phyloP scores from a whole-genome alignment of 768 basidiomycete species.

The Suillus bovinus region DNA sequence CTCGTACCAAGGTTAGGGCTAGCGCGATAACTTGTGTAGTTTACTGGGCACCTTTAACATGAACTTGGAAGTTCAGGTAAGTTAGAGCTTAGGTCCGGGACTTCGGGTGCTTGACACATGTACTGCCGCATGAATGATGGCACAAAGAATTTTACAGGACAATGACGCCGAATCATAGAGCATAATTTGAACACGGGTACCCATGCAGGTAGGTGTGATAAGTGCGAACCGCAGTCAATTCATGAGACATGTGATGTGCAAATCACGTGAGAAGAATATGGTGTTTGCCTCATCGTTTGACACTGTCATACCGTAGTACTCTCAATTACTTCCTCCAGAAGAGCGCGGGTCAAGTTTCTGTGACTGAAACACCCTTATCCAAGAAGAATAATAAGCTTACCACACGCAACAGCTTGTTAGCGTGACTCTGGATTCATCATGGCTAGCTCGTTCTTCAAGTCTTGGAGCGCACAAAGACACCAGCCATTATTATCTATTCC shows the following conservation, averaged over 20 bases:
- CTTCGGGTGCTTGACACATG: no score
- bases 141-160: no score
- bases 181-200: no score
- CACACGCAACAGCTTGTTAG: neutral
- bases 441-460: conserved; percentile 2
- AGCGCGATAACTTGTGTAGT: no score
- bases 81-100: no score
- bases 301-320: neutral
- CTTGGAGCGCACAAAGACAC: conserved; percentile 5
- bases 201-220: no score
- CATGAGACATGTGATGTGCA: no score
- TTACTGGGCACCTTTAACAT: no score
- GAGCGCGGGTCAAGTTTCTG: neutral
- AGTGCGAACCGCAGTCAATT: no score
- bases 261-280: neutral
- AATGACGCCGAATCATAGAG: no score
- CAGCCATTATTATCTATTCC: neutral
- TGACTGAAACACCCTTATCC: neutral
- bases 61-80: no score
- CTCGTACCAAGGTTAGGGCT: neutral
- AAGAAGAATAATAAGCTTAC: neutral
- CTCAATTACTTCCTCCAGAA: neutral
- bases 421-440: neutral
- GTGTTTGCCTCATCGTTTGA: neutral
- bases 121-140: no score